Evolutionary conservation across 345 rosid genomes (phyloP).

Genomic region (Clausena lansium): DNA sequence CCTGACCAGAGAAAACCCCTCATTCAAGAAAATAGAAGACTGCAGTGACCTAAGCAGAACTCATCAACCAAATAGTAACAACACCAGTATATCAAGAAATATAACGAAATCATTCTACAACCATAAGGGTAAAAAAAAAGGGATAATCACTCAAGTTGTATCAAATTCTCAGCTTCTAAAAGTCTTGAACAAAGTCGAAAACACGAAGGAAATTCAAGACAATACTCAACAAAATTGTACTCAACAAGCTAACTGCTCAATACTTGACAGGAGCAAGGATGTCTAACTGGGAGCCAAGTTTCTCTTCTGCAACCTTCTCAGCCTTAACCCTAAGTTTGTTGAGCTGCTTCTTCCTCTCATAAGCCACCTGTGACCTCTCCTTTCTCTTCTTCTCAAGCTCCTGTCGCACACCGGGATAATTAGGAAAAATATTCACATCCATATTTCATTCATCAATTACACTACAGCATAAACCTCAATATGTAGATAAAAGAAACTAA

Average conservation of each 20-base stretch:
- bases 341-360: constrained; percentile 80
- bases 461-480: neutral
- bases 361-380: constrained; percentile 58
- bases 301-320: constrained; percentile 75
- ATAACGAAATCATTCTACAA: constrained; percentile 5
- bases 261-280: constrained; percentile 64
- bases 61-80: neutral
- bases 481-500: neutral
- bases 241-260: constrained; percentile 22
- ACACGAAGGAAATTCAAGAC: constrained; percentile 1
- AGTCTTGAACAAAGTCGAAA: constrained; percentile 1
- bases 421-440: neutral
- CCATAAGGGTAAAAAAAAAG: neutral
- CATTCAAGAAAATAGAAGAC: too few species aligned
- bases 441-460: neutral
- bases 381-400: constrained; percentile 86
- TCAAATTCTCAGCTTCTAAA: neutral
- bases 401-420: constrained; percentile 19
- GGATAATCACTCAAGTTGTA: neutral
- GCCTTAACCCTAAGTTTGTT: constrained; percentile 74
- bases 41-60: neutral
- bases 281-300: constrained; percentile 68
- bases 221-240: constrained; percentile 11
- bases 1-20: too few species aligned
- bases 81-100: neutral